phyloP scores from a whole-genome alignment of 2,329 filamentous ascomycete species.

The Nemania sp. region DNA sequence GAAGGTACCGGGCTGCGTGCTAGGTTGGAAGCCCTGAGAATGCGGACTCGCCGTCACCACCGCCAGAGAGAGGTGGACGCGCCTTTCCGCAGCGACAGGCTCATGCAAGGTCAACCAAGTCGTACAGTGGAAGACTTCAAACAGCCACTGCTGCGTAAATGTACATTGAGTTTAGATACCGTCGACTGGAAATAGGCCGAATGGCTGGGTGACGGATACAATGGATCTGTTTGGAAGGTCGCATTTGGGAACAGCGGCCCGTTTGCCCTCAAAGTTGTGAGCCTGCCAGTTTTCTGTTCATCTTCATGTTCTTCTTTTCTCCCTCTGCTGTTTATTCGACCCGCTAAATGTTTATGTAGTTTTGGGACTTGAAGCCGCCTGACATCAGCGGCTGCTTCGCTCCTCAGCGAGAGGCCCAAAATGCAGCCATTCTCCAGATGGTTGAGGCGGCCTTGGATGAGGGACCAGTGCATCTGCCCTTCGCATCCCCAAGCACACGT shows the following conservation, averaged over 20 bases:
- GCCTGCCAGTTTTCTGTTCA: conserved; percentile 2
- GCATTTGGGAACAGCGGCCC: conserved; percentile 11
- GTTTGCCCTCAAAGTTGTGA: conserved; percentile 22
- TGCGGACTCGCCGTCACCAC: too few species aligned
- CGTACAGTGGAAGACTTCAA: conserved; percentile 12
- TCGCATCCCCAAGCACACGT: not conserved
- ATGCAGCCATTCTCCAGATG: conserved; percentile 22
- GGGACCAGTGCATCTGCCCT: conserved; percentile 1
- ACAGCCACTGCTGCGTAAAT: conserved; percentile 15
- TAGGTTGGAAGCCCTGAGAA: too few species aligned
- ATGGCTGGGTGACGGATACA: conserved; percentile 11
- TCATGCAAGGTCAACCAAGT: conserved; percentile 12
- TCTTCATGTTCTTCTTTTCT: too few species aligned
- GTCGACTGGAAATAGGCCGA: conserved; percentile 8
- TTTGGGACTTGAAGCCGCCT: conserved; percentile 16
- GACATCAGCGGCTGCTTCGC: conserved; percentile 15
- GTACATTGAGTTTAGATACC: conserved; percentile 12
- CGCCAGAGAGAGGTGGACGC: not conserved
- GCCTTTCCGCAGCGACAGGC: conserved; percentile 15
- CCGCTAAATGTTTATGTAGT: conserved; percentile 14
- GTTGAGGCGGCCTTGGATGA: conserved; percentile 13
- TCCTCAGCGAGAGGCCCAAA: conserved; percentile 21
- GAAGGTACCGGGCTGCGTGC: too few species aligned
- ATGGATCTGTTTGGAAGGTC: conserved; percentile 22
- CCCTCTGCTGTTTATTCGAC: not conserved